Evolutionary conservation across 148 eudicot genomes (phyloP).

Genomic region (Simmondsia chinensis): DNA sequence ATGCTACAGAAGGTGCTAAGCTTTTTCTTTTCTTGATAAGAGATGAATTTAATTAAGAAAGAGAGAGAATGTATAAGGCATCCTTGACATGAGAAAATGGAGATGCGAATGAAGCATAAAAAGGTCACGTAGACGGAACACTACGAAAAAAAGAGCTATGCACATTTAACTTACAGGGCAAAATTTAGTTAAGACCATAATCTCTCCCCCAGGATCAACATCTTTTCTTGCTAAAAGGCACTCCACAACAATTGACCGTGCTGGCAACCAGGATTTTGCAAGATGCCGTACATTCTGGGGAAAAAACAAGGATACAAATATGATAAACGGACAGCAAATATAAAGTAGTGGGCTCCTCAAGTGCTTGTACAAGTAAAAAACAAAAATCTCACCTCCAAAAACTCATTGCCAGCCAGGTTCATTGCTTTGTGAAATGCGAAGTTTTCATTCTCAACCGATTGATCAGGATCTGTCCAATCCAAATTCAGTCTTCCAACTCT

Average conservation of each 20-base stretch:
- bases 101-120: not conserved
- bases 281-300: conserved; percentile 48
- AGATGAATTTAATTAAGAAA: no score
- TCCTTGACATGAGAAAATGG: no score
- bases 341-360: no score
- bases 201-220: conserved; percentile 69
- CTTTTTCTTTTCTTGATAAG: no score
- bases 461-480: conserved; percentile 89
- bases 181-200: conserved; percentile 47
- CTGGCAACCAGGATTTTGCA: conserved; percentile 78
- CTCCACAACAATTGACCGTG: conserved; percentile 63
- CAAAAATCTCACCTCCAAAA: conserved; percentile 64
- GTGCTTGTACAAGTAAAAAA: not conserved
- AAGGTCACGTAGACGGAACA: not conserved
- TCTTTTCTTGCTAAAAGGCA: conserved; percentile 45
- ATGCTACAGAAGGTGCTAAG: no score
- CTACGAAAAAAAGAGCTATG: no score
- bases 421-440: conserved; percentile 71
- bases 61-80: no score
- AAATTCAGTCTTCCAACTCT: conserved; percentile 73
- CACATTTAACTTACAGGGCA: conserved; percentile 90
- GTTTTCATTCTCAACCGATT: conserved; percentile 75
- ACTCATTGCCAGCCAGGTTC: conserved; percentile 73
- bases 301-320: no score
- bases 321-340: no score